Conservation (phyloP, 164 flowering plant species). For the Euptelea pleiosperma region DNA sequence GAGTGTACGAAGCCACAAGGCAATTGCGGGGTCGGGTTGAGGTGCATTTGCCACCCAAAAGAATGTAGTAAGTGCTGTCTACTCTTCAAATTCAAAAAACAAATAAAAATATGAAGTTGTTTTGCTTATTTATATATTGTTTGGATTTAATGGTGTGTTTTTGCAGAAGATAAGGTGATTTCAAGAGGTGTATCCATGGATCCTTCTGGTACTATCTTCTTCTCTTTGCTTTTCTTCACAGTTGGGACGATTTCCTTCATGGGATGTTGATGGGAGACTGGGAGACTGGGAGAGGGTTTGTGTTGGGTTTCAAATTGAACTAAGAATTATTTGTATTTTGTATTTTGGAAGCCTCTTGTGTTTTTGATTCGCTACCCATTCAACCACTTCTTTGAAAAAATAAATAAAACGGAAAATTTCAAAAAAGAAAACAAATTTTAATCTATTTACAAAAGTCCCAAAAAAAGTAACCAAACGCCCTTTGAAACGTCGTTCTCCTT, state of each 20-base stretch:
- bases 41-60: constrained; percentile 53
- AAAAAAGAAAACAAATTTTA: too few relatives aligned
- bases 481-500: too few relatives aligned
- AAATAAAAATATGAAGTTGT: neutral
- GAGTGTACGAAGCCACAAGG: constrained; percentile 59
- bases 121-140: neutral
- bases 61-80: constrained; percentile 49
- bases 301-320: neutral
- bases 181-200: constrained; percentile 20
- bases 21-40: constrained; percentile 55
- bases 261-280: neutral
- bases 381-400: too few relatives aligned
- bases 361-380: too few relatives aligned
- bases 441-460: too few relatives aligned
- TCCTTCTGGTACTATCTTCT: constrained; percentile 19
- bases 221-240: constrained; percentile 19
- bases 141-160: neutral
- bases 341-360: too few relatives aligned
- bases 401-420: too few relatives aligned
- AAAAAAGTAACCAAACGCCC: too few relatives aligned
- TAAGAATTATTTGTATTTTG: too few relatives aligned
- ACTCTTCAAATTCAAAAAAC: neutral
- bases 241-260: constrained; percentile 10
- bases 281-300: too few relatives aligned
- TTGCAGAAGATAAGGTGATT: constrained; percentile 51